These are phyloP conservation scores for Curvularia sp. DNA, from an alignment of 2,329 filamentous ascomycete species.

Conservation along the genomic window DNA sequence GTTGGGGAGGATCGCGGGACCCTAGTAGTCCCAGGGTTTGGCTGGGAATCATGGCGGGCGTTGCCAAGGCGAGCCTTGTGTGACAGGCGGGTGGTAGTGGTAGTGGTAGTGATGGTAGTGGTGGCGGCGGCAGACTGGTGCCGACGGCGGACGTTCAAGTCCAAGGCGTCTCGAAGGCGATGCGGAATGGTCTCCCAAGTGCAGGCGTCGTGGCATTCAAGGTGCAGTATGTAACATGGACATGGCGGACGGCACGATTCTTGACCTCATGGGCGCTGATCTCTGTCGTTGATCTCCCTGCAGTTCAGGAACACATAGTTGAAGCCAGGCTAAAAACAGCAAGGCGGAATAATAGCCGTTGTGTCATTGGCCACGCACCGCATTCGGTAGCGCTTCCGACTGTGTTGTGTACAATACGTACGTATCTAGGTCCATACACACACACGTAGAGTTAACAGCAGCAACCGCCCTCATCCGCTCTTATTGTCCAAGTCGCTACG, in stretches of 20 bases:
- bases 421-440: too few relatives aligned
- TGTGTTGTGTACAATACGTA: too few relatives aligned
- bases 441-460: too few relatives aligned
- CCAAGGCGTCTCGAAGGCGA: conserved; percentile 8
- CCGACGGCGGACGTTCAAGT: conserved; percentile 2
- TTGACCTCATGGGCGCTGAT: conserved; percentile 14
- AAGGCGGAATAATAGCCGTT: background rate
- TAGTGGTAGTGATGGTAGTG: background rate
- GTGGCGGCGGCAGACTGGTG: conserved; percentile 3
- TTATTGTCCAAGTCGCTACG: too few relatives aligned
- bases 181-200: too few relatives aligned
- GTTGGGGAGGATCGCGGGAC: background rate
- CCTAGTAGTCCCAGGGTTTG: conserved; percentile 3
- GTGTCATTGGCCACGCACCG: conserved; percentile 1
- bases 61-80: conserved; percentile 7
- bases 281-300: conserved; percentile 16
- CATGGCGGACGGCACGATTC: conserved; percentile 1
- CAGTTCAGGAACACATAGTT: conserved; percentile 18
- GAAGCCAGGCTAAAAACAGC: conserved; percentile 1
- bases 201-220: too few relatives aligned
- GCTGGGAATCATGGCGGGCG: background rate
- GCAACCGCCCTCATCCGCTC: too few relatives aligned
- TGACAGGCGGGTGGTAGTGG: conserved; percentile 14
- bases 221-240: background rate
- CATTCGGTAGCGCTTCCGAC: conserved; percentile 11